Evolutionary conservation across 805 yeast species (phyloP).

Genomic region (Candida suzukii): DNA sequence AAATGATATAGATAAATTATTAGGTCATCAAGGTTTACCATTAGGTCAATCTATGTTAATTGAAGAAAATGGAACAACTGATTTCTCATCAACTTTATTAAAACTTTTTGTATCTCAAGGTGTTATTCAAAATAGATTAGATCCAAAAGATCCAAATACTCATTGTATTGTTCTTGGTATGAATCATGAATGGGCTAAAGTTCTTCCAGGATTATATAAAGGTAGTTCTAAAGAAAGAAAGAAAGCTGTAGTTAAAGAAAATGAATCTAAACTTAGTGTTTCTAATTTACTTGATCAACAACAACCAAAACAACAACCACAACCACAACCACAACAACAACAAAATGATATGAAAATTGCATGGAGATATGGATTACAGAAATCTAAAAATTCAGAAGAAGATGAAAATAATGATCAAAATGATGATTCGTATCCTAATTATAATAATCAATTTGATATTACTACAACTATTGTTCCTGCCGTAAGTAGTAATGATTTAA

Average conservation of each 20-base stretch:
- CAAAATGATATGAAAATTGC: constrained; percentile 71
- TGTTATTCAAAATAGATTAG: constrained; percentile 51
- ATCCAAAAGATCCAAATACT: constrained; percentile 34
- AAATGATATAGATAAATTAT: constrained; percentile 61
- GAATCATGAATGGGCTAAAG: constrained; percentile 52
- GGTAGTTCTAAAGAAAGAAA: constrained; percentile 64
- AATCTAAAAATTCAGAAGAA: constrained; percentile 26
- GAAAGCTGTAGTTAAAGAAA: constrained; percentile 46
- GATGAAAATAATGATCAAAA: constrained; percentile 22
- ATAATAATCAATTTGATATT: constrained; percentile 65
- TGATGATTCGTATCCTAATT: constrained; percentile 39
- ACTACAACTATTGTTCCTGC: constrained; percentile 65
- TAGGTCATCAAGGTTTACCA: constrained; percentile 84
- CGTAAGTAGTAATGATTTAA: constrained; percentile 54
- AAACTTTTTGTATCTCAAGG: constrained; percentile 77
- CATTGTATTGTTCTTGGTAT: constrained; percentile 61
- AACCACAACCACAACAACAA: constrained; percentile 9
- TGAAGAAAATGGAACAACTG: constrained; percentile 86
- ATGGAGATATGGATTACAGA: constrained; percentile 76
- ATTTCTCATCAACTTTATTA: constrained; percentile 65
- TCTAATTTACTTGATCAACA: constrained; percentile 47
- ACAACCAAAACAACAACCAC: constrained; percentile 6
- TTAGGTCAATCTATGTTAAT: constrained; percentile 62
- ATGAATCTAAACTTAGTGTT: constrained; percentile 61
- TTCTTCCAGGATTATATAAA: constrained; percentile 70